Conservation (phyloP, 192 early-diverging fungal genomes). For the Entophlyctis luteolus region DNA sequence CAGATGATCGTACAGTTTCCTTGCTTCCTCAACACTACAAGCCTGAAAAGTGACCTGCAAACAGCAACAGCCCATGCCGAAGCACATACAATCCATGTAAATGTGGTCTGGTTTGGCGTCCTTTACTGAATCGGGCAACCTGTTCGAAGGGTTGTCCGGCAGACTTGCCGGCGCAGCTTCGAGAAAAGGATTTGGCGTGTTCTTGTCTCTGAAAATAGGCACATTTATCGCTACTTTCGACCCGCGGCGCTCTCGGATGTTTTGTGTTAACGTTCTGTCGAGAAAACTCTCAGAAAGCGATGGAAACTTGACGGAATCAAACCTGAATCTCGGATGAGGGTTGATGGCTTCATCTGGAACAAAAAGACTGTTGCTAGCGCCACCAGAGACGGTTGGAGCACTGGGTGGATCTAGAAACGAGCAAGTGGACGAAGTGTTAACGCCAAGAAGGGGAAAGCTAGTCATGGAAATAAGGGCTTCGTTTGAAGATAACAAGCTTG, state of each 20-base stretch:
- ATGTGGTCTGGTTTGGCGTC: constrained; percentile 88
- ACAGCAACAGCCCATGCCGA: constrained; percentile 98
- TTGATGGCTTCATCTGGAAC: constrained; percentile 92
- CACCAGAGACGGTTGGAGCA: constrained; percentile 41
- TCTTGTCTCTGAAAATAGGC: constrained; percentile 87
- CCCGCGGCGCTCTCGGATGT: constrained; percentile 91
- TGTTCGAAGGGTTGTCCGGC: no score
- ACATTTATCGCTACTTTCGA: constrained; percentile 94
- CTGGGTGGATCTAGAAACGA: constrained; percentile 70
- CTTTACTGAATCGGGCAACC: constrained; percentile 40
- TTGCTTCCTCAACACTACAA: constrained; percentile 84
- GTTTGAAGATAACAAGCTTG: constrained; percentile 57
- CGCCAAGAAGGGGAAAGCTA: constrained; percentile 86
- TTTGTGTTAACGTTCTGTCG: constrained; percentile 77
- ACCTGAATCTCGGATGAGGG: constrained; percentile 88
- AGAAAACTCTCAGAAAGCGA: no score
- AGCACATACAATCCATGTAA: constrained; percentile 99
- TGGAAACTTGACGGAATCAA: constrained; percentile 29
- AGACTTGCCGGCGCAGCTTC: constrained; percentile 68
- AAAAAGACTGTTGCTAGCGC: constrained; percentile 79
- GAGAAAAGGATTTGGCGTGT: constrained; percentile 84
- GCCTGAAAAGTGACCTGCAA: constrained; percentile 98
- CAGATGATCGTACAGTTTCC: constrained; percentile 91
- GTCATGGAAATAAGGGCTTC: constrained; percentile 79
- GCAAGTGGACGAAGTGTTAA: background rate